phyloP scores from a whole-genome alignment of 306 rosid species.

The Prunus mongolica region DNA sequence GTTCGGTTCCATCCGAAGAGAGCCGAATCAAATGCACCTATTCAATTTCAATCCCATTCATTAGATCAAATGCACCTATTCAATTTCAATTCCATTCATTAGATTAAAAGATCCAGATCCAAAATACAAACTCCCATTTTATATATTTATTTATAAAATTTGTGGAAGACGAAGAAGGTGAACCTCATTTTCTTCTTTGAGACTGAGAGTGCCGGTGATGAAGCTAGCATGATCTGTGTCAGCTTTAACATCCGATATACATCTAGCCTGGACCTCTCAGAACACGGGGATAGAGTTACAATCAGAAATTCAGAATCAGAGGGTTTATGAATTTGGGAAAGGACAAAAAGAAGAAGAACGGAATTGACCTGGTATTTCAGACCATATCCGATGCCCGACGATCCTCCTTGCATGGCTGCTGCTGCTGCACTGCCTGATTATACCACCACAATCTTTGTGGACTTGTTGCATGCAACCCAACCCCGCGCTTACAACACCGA shows the following conservation, averaged over 20 bases:
- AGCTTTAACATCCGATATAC: conserved; percentile 91
- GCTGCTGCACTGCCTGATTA: conserved; percentile 30
- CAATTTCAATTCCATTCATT: conserved; percentile 16
- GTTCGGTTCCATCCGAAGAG: conserved; percentile 82
- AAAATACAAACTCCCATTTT: conserved; percentile 5
- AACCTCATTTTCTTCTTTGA: conserved; percentile 97
- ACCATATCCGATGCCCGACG: conserved; percentile 95
- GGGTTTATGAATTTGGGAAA: conserved; percentile 3
- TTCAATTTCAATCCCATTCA: conserved; percentile 10
- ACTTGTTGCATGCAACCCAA: background rate
- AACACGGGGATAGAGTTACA: background rate
- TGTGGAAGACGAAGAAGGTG: background rate
- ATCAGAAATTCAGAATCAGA: conserved; percentile 2
- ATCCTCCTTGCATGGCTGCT: conserved; percentile 79
- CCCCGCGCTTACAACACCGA: background rate
- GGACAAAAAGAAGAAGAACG: background rate
- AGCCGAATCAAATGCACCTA: conserved; percentile 95
- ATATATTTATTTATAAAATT: background rate
- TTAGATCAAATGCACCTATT: conserved; percentile 76
- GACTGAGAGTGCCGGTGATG: conserved; percentile 89
- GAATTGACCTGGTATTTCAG: conserved; percentile 77
- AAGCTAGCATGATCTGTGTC: conserved; percentile 96
- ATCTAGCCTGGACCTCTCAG: conserved; percentile 59
- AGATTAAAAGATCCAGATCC: conserved; percentile 14
- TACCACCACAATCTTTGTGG: conserved; percentile 4